These are phyloP conservation scores for Aspergillus phoenicis DNA, from an alignment of 2,329 filamentous ascomycete genomes.

Conservation along the genomic window DNA sequence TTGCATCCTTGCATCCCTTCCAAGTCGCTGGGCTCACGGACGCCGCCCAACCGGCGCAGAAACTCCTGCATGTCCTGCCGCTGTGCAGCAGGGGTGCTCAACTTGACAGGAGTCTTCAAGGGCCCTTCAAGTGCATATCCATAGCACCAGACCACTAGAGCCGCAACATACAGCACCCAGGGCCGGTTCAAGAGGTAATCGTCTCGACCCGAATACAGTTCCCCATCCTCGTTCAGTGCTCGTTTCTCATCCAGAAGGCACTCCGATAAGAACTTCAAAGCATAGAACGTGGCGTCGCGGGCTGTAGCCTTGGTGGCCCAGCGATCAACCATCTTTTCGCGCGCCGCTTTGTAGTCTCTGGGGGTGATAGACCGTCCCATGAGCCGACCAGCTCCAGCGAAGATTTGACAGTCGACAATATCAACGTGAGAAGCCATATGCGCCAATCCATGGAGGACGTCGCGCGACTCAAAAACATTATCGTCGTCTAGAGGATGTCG, in stretches of 20 bases:
- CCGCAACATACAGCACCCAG: constrained; percentile 94
- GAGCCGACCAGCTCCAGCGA: constrained; percentile 81
- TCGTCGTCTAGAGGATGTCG: constrained; percentile 57
- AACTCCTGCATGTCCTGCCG: constrained; percentile 78
- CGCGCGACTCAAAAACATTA: constrained; percentile 82
- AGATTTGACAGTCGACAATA: constrained; percentile 96
- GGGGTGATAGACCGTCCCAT: constrained; percentile 82
- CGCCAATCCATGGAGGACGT: constrained; percentile 86
- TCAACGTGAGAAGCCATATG: constrained; percentile 99
- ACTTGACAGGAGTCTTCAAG: constrained; percentile 54
- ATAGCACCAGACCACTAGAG: constrained; percentile 92
- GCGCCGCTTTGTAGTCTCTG: constrained; percentile 77
- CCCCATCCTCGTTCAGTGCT: constrained; percentile 29
- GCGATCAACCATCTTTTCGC: constrained; percentile 78
- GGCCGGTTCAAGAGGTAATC: constrained; percentile 88
- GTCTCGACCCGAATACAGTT: constrained; percentile 75
- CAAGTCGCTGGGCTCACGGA: constrained; percentile 75
- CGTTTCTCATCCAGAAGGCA: constrained; percentile 63
- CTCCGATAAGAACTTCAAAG: constrained; percentile 82
- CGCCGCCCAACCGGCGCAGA: constrained; percentile 70
- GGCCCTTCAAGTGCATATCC: constrained; percentile 87
- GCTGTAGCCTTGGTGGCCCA: constrained; percentile 91
- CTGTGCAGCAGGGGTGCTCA: constrained; percentile 65
- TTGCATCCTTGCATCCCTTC: constrained; percentile 75
- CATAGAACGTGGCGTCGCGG: constrained; percentile 89